Evolutionary conservation across 371 early-diverging fungal species (phyloP).

Genomic region (Umbelopsis sp.): DNA sequence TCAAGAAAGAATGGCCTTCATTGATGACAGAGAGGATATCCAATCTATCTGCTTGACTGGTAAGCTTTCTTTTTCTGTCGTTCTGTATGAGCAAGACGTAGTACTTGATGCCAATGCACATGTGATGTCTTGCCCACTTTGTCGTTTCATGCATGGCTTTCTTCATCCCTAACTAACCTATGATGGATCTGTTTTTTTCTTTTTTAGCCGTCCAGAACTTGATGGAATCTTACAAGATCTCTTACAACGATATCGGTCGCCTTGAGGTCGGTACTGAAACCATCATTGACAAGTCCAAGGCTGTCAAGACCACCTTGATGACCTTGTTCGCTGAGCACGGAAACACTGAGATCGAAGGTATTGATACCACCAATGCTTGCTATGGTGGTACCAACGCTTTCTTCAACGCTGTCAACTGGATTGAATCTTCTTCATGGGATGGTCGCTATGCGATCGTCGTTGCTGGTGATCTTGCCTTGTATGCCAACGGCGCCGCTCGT

Average conservation of each 20-base stretch:
- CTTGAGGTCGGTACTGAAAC: conserved; percentile 99
- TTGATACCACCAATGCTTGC: conserved; percentile 98
- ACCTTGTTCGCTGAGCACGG: conserved; percentile 89
- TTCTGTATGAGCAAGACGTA: neutral
- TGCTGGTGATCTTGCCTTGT: conserved; percentile 96
- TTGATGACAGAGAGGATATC: conserved; percentile 97
- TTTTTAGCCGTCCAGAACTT: conserved; percentile 82
- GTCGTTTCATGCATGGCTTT: neutral
- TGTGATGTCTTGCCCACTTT: neutral
- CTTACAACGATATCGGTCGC: conserved; percentile 86
- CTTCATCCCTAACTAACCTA: too few relatives aligned
- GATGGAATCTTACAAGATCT: conserved; percentile 89
- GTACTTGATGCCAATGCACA: neutral
- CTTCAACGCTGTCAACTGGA: conserved; percentile 96
- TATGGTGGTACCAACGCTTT: conserved; percentile 98
- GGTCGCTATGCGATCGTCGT: conserved; percentile 93
- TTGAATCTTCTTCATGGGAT: conserved; percentile 93
- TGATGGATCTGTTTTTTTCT: neutral
- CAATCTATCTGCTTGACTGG: conserved; percentile 91
- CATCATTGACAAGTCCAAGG: conserved; percentile 97
- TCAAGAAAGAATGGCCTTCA: conserved; percentile 93
- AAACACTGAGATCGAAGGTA: conserved; percentile 93
- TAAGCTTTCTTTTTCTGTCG: conserved; percentile 31
- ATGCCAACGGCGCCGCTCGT: conserved; percentile 89
- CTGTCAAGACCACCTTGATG: conserved; percentile 96